Conservation (phyloP, 202 grass and related monocot species). For the Dendrocalamus latiflorus region DNA sequence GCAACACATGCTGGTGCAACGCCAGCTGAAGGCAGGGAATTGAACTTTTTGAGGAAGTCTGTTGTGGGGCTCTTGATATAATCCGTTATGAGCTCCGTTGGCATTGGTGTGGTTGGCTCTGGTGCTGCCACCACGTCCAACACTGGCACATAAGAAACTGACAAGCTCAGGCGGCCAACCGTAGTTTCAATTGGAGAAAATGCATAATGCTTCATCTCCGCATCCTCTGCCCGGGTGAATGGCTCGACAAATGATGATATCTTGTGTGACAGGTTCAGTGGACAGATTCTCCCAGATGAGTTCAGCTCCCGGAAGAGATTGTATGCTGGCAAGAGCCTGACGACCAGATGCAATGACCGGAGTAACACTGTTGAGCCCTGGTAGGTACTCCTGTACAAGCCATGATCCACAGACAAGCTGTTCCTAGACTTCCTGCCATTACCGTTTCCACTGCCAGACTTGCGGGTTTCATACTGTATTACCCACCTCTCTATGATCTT, state of each 20-base stretch:
- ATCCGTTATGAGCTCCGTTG: constrained; percentile 64
- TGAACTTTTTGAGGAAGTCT: constrained; percentile 55
- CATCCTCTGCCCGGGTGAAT: constrained; percentile 62
- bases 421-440: constrained; percentile 43
- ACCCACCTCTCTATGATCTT: constrained; percentile 92
- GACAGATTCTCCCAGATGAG: constrained; percentile 60
- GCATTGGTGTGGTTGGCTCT: constrained; percentile 42
- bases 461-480: constrained; percentile 60
- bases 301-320: constrained; percentile 73
- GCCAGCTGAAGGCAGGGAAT: constrained; percentile 53
- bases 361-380: constrained; percentile 46
- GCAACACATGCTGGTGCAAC: constrained; percentile 31
- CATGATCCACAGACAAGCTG: constrained; percentile 33
- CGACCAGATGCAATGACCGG: constrained; percentile 68
- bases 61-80: constrained; percentile 87
- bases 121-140: constrained; percentile 41
- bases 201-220: constrained; percentile 55
- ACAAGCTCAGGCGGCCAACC: constrained; percentile 55
- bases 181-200: constrained; percentile 78
- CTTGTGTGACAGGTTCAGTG: constrained; percentile 65
- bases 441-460: not conserved
- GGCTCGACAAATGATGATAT: constrained; percentile 71
- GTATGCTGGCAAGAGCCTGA: constrained; percentile 86
- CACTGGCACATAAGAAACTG: constrained; percentile 66
- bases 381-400: constrained; percentile 46